Evolutionary conservation across 192 early-diverging fungal species (phyloP), one percentile per base, ranked within the genome.

Genomic region (Linnemannia schmuckeri): DNA sequence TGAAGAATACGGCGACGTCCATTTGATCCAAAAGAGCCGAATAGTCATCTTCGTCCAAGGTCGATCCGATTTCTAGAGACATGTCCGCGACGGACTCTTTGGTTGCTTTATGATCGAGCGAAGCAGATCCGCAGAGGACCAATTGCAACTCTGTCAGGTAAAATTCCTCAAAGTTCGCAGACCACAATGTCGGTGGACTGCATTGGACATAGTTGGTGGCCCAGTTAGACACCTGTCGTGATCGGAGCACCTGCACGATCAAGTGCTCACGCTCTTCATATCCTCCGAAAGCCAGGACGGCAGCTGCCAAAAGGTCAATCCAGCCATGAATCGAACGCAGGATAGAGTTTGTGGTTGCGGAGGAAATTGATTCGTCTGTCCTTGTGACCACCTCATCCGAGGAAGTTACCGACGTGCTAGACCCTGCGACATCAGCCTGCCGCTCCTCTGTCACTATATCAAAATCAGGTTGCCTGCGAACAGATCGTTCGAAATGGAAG

Each of bases 1-100:
- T 85, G 42, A 89, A 88, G 38, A 82, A 84, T 2, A 84, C 52
- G 7, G 88, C 49, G 0, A 91, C 69, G 24, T 81, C 85, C 49
- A 91, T 63, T 71, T 91, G 90, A 76, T 91, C 90, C 41, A 91
- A 77, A 7, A 90, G 57, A 7, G 80, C 85, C 24, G 87, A 70
- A 33, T 82, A 88, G 74, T 91, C 90, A 27, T 91, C 89, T 49
- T 91, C 90, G 30, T 81, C 79, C 52, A 84, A 18, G 1, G 55
- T 47, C 6, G 77, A 78, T 7, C 82, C 74, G 6, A 88, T 72
- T 27, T 24, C 52, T 10, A 47, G 37, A 13, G 33, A 52, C 18
- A 33, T 37, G 30, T 73, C 38, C 33, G 75, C 24, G 7, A 40
- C 8, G 27, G 5, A 1, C 30, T 63, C 79, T 13, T 24, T 76